These are phyloP conservation scores for Fusarium secorum DNA, from an alignment of 2,329 filamentous ascomycete genomes.

Conservation along the genomic window DNA sequence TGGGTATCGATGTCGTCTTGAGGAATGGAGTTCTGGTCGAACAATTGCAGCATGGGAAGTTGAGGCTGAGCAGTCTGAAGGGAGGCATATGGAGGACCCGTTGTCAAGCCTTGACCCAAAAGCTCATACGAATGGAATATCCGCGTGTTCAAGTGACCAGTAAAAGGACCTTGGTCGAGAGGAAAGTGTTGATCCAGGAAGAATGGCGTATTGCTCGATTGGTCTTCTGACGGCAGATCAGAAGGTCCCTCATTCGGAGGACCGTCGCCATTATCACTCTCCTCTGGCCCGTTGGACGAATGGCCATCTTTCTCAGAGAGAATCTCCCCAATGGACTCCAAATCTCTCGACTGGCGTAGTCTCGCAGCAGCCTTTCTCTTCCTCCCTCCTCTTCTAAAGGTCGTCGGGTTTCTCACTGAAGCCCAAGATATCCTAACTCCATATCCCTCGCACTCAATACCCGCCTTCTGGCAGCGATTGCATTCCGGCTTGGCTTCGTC, in stretches of 20 bases:
- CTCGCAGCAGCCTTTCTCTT: slow-evolving; percentile 5
- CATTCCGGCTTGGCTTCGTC: slow-evolving; percentile 34
- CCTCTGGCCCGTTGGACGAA: not conserved
- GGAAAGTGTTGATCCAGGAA: not conserved
- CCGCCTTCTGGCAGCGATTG: slow-evolving; percentile 30
- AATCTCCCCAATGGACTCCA: not conserved
- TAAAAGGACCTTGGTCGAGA: not conserved
- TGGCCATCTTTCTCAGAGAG: not conserved
- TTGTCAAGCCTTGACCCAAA: slow-evolving; percentile 19
- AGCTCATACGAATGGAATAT: slow-evolving; percentile 37
- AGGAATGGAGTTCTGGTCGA: not conserved
- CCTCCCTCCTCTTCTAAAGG: slow-evolving; percentile 15
- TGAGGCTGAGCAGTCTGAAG: not conserved
- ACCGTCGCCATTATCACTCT: not conserved
- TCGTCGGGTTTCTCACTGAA: slow-evolving; percentile 36
- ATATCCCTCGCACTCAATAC: slow-evolving; percentile 35
- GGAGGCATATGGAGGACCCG: not conserved
- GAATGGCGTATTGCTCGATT: not conserved
- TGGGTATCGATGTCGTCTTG: not conserved
- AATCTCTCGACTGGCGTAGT: not conserved
- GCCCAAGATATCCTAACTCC: slow-evolving; percentile 38
- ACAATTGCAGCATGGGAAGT: not conserved
- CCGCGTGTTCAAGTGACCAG: slow-evolving; percentile 14
- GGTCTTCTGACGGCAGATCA: not conserved
- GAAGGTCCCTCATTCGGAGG: not conserved